phyloP scores from a whole-genome alignment of 106 monocot species.

The Platanthera zijinensis region DNA sequence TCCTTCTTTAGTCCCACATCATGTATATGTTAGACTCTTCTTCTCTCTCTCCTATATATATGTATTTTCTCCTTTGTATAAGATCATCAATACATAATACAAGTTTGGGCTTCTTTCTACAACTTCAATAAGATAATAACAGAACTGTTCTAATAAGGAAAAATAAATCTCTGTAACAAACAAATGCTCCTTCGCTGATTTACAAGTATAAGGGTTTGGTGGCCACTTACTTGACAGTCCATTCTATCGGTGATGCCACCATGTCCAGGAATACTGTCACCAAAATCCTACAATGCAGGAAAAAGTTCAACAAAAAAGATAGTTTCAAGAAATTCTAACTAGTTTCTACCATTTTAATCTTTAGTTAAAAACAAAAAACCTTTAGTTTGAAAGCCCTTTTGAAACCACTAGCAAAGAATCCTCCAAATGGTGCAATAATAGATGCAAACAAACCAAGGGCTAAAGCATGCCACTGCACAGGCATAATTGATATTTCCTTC shows the following conservation, averaged over 20 bases:
- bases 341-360: background rate
- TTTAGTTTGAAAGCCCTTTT: constrained; percentile 95
- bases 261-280: constrained; percentile 99
- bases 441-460: constrained; percentile 96
- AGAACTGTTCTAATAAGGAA: too few species aligned
- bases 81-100: too few species aligned
- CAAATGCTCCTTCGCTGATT: background rate
- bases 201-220: background rate
- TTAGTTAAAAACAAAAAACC: constrained; percentile 25
- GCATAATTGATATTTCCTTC: constrained; percentile 66
- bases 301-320: background rate
- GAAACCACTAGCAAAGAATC: constrained; percentile 98
- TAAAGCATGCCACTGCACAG: constrained; percentile 95
- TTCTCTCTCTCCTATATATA: too few species aligned
- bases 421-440: constrained; percentile 97
- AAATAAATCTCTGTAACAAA: background rate
- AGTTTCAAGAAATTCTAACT: background rate
- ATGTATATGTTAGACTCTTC: too few species aligned
- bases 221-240: constrained; percentile 83
- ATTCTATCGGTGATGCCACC: constrained; percentile 99
- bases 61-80: too few species aligned
- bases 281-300: constrained; percentile 64
- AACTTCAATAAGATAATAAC: too few species aligned
- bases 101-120: too few species aligned
- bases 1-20: too few species aligned